These are phyloP conservation scores for Pseudonitzschia multiseries DNA, from an alignment of 108 stramenopile genomes.

Conservation along the genomic window DNA sequence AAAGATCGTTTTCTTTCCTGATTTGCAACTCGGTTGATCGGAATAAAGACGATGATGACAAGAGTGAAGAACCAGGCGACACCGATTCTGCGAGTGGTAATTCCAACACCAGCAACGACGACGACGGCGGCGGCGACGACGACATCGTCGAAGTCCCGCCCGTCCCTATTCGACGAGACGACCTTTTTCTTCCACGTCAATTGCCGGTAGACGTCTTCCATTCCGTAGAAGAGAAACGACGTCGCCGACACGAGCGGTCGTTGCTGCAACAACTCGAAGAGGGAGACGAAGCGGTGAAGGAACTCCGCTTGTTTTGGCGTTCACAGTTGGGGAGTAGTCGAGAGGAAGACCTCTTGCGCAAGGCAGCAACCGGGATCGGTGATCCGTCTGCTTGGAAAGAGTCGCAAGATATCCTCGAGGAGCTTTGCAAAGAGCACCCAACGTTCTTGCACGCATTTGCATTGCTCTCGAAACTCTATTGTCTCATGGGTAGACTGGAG, in stretches of 20 bases:
- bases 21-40: neutral
- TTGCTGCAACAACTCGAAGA: neutral
- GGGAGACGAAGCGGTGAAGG: neutral
- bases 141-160: neutral
- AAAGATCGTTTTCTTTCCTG: neutral
- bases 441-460: slow-evolving; percentile 6
- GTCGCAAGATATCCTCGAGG: neutral
- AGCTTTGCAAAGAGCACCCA: neutral
- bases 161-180: neutral
- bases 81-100: neutral
- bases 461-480: neutral
- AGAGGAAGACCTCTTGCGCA: neutral
- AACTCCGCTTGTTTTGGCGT: neutral
- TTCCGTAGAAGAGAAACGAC: neutral
- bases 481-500: slow-evolving; percentile 2
- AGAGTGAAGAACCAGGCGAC: neutral
- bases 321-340: neutral
- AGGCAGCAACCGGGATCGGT: slow-evolving; percentile 4
- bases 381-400: neutral
- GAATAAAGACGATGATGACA: neutral
- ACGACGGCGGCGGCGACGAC: neutral
- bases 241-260: neutral
- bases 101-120: neutral
- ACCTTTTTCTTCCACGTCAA: neutral
- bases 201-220: neutral